phyloP scores from a whole-genome alignment of 352 stramenopile species.

The Phytopythium aichiense region DNA sequence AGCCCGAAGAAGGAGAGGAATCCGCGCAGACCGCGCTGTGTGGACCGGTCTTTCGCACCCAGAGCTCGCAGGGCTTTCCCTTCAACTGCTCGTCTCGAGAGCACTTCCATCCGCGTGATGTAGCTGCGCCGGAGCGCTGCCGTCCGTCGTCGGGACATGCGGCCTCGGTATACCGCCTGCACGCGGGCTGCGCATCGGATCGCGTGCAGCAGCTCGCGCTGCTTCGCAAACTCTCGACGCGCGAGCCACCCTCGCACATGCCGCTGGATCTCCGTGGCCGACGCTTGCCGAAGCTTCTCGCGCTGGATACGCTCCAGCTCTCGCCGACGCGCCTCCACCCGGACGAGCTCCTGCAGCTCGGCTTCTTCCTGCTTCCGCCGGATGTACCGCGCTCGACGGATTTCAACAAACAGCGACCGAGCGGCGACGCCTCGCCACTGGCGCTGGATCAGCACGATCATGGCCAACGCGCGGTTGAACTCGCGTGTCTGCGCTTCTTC shows the following conservation, averaged over 20 bases:
- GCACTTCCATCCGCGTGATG: conserved; percentile 73
- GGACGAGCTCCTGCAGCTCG: conserved; percentile 63
- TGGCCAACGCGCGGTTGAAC: conserved; percentile 47
- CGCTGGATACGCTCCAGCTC: conserved; percentile 47
- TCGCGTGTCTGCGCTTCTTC: conserved; percentile 39
- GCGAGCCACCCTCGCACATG: conserved; percentile 56
- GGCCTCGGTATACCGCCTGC: conserved; percentile 68
- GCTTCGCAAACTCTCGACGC: conserved; percentile 45
- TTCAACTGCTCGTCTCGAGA: conserved; percentile 54
- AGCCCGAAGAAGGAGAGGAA: conserved; percentile 79
- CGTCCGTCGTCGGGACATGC: conserved; percentile 57
- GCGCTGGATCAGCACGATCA: conserved; percentile 64
- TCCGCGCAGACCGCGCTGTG: conserved; percentile 51
- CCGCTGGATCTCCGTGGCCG: conserved; percentile 67
- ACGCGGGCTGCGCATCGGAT: conserved; percentile 47
- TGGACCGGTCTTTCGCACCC: conserved; percentile 49
- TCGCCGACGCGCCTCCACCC: conserved; percentile 39
- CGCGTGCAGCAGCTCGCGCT: conserved; percentile 47
- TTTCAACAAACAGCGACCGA: conserved; percentile 52
- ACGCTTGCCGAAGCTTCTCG: conserved; percentile 37
- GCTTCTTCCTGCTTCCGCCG: conserved; percentile 62
- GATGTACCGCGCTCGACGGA: conserved; percentile 52
- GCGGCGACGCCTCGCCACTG: conserved; percentile 69
- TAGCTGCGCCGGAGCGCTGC: conserved; percentile 68
- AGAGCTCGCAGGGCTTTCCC: conserved; percentile 54